Conservation (phyloP, 2,329 filamentous ascomycete genomes). For the Fusarium lyarnte region DNA sequence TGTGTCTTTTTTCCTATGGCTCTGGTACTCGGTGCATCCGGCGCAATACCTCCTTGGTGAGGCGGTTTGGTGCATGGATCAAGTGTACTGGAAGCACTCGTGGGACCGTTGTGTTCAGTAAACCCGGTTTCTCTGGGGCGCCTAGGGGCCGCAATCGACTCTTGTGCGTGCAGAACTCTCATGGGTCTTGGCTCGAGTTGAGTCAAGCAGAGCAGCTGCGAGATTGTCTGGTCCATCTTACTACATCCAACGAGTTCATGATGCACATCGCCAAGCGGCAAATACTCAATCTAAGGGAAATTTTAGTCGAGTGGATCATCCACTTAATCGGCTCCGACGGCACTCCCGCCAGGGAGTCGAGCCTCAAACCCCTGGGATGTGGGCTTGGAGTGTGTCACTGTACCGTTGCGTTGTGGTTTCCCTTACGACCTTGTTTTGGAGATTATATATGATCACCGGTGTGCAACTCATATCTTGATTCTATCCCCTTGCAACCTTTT, state of each 20-base stretch:
- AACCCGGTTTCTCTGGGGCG: constrained; percentile 13
- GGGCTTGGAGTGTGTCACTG: constrained; percentile 38
- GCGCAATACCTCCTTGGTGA: constrained; percentile 42
- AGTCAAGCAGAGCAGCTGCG: background rate
- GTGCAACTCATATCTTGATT: constrained; percentile 17
- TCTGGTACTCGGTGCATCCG: constrained; percentile 41
- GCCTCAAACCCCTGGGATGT: constrained; percentile 41
- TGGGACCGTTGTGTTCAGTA: constrained; percentile 34
- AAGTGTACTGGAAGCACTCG: constrained; percentile 41
- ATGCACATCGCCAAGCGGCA: constrained; percentile 48
- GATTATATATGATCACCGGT: constrained; percentile 43
- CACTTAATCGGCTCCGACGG: constrained; percentile 45
- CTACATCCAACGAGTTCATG: constrained; percentile 37
- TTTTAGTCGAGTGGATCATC: constrained; percentile 45
- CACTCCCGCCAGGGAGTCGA: constrained; percentile 43
- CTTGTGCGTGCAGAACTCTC: background rate
- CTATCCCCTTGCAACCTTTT: constrained; percentile 11
- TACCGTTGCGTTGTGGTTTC: constrained; percentile 31
- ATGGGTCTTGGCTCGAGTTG: constrained; percentile 12
- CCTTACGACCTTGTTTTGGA: constrained; percentile 35
- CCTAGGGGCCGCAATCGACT: constrained; percentile 20
- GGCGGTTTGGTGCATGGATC: constrained; percentile 46
- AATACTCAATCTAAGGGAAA: constrained; percentile 45
- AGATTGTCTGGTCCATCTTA: constrained; percentile 10
- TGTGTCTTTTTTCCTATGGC: constrained; percentile 24